phyloP scores from a whole-genome alignment of 2,329 filamentous ascomycete species.

The Ophiocordyceps camponoti-floridani region DNA sequence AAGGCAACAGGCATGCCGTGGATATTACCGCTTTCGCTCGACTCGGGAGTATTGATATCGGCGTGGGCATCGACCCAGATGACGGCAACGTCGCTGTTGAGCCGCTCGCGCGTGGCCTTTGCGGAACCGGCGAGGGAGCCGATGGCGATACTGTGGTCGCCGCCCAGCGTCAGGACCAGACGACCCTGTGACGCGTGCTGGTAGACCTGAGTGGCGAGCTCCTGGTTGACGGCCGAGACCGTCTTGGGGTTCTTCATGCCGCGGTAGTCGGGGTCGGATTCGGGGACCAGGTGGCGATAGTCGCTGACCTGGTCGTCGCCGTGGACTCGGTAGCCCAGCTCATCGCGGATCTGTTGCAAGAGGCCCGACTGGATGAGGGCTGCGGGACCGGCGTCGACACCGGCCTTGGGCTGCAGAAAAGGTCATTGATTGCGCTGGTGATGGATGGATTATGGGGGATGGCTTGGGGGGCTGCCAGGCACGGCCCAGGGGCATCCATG shows the following conservation, averaged over 20 bases:
- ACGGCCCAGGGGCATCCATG: neutral
- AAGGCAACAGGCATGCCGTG: conserved; percentile 97
- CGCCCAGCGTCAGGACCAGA: conserved; percentile 81
- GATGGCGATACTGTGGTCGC: conserved; percentile 93
- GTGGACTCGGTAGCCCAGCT: conserved; percentile 76
- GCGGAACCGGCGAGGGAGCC: conserved; percentile 80
- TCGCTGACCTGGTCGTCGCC: conserved; percentile 70
- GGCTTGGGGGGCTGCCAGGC: neutral
- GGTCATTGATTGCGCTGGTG: neutral
- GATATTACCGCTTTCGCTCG: conserved; percentile 76
- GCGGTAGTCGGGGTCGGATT: conserved; percentile 59
- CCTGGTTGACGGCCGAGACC: conserved; percentile 69
- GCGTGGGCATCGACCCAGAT: conserved; percentile 98
- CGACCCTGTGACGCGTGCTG: conserved; percentile 66
- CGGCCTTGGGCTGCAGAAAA: conserved; percentile 54
- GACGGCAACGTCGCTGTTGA: conserved; percentile 71
- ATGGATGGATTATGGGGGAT: neutral
- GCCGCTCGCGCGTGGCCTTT: conserved; percentile 67
- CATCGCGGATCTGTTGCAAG: conserved; percentile 62
- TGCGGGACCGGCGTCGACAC: conserved; percentile 78
- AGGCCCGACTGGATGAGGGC: conserved; percentile 81
- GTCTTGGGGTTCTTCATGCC: conserved; percentile 87
- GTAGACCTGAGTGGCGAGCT: conserved; percentile 74
- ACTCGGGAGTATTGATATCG: conserved; percentile 94
- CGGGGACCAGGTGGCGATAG: conserved; percentile 59